Conservation (phyloP, 2,329 filamentous ascomycete genomes). For the Harringtonia lauricola region DNA sequence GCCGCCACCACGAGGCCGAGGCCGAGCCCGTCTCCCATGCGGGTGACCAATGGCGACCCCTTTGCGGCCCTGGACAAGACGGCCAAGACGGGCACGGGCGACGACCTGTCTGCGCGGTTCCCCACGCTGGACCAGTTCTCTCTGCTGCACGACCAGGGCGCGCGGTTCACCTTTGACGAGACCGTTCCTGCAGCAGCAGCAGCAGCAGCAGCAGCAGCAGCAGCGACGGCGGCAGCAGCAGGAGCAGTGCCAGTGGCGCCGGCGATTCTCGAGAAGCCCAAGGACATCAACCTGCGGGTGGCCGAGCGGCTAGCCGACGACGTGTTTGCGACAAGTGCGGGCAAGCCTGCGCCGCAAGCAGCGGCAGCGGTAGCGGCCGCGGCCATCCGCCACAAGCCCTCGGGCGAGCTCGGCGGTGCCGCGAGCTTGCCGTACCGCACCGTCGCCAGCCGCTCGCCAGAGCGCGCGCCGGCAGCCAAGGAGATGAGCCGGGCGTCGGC, state of each 20-base stretch:
- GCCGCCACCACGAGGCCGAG: constrained; percentile 25
- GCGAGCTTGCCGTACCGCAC: not conserved
- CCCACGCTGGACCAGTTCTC: constrained; percentile 91
- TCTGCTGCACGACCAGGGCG: constrained; percentile 71
- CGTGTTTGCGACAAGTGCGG: constrained; percentile 52
- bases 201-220: constrained; percentile 24
- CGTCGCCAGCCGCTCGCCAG: not conserved
- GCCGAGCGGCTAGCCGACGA: constrained; percentile 74
- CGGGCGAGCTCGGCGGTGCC: not conserved
- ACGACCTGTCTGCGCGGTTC: constrained; percentile 78
- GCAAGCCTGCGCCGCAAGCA: constrained; percentile 12
- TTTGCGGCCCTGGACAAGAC: constrained; percentile 78
- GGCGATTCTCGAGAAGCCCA: too few species aligned
- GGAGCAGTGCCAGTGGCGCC: too few species aligned
- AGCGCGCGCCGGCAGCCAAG: constrained; percentile 4
- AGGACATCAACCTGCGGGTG: constrained; percentile 53
- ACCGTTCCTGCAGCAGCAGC: constrained; percentile 3
- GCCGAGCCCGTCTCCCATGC: constrained; percentile 54
- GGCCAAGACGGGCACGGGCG: constrained; percentile 37
- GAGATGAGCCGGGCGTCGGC: constrained; percentile 50
- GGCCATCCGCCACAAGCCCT: constrained; percentile 16
- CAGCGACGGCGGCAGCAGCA: too few species aligned
- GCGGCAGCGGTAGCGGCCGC: constrained; percentile 7
- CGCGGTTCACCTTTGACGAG: constrained; percentile 74
- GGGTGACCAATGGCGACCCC: constrained; percentile 64